phyloP scores from a whole-genome alignment of 441 rosid species.

The Erodium chrysanthum region DNA sequence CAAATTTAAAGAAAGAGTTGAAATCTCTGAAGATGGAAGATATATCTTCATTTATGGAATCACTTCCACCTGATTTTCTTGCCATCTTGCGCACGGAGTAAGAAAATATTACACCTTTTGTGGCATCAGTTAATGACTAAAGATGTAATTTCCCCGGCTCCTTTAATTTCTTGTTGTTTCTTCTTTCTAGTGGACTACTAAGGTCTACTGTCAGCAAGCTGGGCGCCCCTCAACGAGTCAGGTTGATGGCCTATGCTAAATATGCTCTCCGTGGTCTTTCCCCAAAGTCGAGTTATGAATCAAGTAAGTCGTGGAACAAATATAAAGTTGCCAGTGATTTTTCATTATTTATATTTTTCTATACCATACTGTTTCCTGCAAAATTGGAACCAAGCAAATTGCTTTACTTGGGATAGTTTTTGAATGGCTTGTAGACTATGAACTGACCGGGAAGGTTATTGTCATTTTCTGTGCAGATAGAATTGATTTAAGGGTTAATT shows the following conservation, averaged over 20 bases:
- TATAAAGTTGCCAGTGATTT: too few relatives aligned
- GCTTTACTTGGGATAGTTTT: neutral
- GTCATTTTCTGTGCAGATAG: too few relatives aligned
- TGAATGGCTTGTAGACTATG: too few relatives aligned
- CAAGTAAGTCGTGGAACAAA: conserved; percentile 30
- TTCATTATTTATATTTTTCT: too few relatives aligned
- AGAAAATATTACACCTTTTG: conserved; percentile 9
- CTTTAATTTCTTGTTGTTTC: neutral
- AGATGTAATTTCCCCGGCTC: conserved; percentile 4
- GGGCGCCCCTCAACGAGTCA: conserved; percentile 48
- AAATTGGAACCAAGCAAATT: neutral
- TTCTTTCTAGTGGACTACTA: conserved; percentile 47
- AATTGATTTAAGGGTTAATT: too few relatives aligned
- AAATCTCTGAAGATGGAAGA: conserved; percentile 64
- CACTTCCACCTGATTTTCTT: conserved; percentile 68
- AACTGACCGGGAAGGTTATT: too few relatives aligned
- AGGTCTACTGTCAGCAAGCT: conserved; percentile 51
- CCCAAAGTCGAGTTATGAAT: conserved; percentile 25
- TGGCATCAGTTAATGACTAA: neutral
- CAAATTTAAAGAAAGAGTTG: conserved; percentile 48
- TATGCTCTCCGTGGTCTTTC: conserved; percentile 53
- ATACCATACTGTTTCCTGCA: too few relatives aligned
- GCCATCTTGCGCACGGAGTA: conserved; percentile 66
- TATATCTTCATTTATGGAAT: conserved; percentile 74
- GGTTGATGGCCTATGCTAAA: conserved; percentile 59